These are phyloP conservation scores for Pythium volutum DNA, from an alignment of 352 stramenopile genomes.

Conservation along the genomic window DNA sequence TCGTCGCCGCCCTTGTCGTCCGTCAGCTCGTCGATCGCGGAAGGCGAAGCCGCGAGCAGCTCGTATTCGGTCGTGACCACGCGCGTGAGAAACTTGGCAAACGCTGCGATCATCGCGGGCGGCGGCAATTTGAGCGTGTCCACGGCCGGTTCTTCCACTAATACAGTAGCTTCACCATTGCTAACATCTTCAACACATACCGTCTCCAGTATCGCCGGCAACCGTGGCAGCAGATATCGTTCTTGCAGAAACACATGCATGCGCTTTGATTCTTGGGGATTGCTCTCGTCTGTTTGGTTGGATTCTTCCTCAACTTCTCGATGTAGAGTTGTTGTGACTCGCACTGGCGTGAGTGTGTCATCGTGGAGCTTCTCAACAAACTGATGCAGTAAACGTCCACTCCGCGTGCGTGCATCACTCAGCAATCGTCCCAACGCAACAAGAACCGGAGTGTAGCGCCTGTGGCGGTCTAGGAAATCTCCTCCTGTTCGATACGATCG, in stretches of 20 bases:
- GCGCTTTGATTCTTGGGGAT: neutral
- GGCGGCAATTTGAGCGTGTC: constrained; percentile 17
- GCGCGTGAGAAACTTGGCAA: constrained; percentile 22
- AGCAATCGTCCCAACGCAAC: neutral
- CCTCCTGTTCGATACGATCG: neutral
- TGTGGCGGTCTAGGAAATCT: neutral
- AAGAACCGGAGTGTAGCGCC: constrained; percentile 10
- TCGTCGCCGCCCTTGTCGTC: neutral
- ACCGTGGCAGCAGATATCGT: constrained; percentile 7
- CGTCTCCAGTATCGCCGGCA: neutral
- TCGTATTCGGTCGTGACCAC: constrained; percentile 26
- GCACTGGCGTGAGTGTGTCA: constrained; percentile 12
- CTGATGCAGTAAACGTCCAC: constrained; percentile 14
- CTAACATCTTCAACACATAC: neutral
- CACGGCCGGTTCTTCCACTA: constrained; percentile 5
- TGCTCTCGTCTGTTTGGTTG: constrained; percentile 3
- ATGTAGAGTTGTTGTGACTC: neutral
- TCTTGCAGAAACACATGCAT: neutral
- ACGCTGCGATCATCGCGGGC: constrained; percentile 20
- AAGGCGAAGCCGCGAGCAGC: constrained; percentile 2
- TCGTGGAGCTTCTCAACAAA: constrained; percentile 23
- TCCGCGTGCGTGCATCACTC: constrained; percentile 21
- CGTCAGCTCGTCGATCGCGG: neutral
- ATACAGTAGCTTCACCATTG: neutral
- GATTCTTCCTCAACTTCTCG: neutral